Conservation (phyloP, 192 early-diverging fungal genomes). For the Coemansia umbellata region DNA sequence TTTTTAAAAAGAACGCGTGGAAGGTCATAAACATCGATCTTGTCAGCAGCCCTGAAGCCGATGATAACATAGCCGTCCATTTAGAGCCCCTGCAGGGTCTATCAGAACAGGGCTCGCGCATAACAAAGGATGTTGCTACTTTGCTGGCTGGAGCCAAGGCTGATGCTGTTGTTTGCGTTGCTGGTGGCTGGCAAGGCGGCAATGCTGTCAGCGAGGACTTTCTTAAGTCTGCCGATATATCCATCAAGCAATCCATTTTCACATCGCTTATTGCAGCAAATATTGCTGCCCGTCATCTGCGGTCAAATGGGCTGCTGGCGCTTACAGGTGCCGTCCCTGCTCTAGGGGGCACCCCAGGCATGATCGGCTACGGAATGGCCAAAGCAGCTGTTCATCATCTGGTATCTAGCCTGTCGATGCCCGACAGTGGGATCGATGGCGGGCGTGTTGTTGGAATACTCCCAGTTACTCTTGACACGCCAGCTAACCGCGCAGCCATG, state of each 20-base stretch:
- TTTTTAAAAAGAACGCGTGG: constrained; percentile 72
- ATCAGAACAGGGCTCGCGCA: constrained; percentile 58
- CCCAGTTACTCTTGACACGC: constrained; percentile 83
- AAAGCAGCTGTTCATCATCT: constrained; percentile 94
- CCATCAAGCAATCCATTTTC: constrained; percentile 78
- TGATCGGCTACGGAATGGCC: constrained; percentile 90
- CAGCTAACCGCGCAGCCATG: constrained; percentile 85
- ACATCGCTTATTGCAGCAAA: constrained; percentile 80
- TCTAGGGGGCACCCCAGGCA: constrained; percentile 67
- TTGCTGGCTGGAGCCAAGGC: constrained; percentile 51
- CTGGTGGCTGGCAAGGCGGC: constrained; percentile 95
- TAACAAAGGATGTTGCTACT: constrained; percentile 38
- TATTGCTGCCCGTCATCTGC: constrained; percentile 68
- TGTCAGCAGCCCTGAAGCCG: constrained; percentile 65
- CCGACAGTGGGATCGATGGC: constrained; percentile 70
- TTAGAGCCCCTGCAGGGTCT: constrained; percentile 40
- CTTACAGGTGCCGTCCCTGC: constrained; percentile 78
- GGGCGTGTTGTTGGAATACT: constrained; percentile 67
- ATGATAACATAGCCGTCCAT: constrained; percentile 62
- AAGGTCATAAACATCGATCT: constrained; percentile 78
- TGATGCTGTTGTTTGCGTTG: constrained; percentile 85
- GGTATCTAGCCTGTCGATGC: constrained; percentile 65
- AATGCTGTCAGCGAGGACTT: constrained; percentile 66
- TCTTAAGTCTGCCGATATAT: constrained; percentile 67
- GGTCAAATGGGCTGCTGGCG: constrained; percentile 66